Evolutionary conservation across 1,284 basidiomycete genomes (phyloP).

Genomic region (Sanghuangporus weigelae): DNA sequence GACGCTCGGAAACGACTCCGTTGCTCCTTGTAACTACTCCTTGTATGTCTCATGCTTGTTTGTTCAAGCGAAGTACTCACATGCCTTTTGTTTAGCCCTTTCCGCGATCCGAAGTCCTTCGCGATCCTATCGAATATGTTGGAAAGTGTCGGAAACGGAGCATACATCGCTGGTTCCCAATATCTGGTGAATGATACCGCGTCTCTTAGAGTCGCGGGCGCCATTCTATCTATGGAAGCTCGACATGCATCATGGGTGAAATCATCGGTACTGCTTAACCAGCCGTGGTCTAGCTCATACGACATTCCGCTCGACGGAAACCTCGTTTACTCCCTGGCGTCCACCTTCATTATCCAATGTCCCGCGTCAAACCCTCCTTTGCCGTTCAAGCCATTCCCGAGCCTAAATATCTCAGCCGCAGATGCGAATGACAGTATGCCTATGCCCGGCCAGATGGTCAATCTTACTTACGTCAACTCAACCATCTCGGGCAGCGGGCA

Average conservation of each 20-base stretch:
- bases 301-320: constrained; percentile 33
- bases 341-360: constrained; percentile 33
- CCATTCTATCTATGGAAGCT: constrained; percentile 39
- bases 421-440: constrained; percentile 18
- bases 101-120: constrained; percentile 30
- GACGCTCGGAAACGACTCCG: constrained; percentile 39
- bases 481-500: constrained; percentile 23
- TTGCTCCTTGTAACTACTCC: constrained; percentile 36
- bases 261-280: constrained; percentile 39
- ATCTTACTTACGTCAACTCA: constrained; percentile 27
- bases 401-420: constrained; percentile 22
- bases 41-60: constrained; percentile 18
- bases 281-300: constrained; percentile 53
- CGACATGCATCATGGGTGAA: constrained; percentile 49
- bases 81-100: constrained; percentile 27
- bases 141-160: constrained; percentile 38
- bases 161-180: constrained; percentile 37
- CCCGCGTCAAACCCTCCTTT: constrained; percentile 31
- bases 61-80: constrained; percentile 2
- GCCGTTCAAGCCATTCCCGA: constrained; percentile 36
- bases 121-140: constrained; percentile 35
- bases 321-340: constrained; percentile 24
- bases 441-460: constrained; percentile 21
- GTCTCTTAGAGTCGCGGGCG: constrained; percentile 33
- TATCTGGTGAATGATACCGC: constrained; percentile 24